Conservation (phyloP, 352 stramenopile species). For the Pythium apleroticum region DNA sequence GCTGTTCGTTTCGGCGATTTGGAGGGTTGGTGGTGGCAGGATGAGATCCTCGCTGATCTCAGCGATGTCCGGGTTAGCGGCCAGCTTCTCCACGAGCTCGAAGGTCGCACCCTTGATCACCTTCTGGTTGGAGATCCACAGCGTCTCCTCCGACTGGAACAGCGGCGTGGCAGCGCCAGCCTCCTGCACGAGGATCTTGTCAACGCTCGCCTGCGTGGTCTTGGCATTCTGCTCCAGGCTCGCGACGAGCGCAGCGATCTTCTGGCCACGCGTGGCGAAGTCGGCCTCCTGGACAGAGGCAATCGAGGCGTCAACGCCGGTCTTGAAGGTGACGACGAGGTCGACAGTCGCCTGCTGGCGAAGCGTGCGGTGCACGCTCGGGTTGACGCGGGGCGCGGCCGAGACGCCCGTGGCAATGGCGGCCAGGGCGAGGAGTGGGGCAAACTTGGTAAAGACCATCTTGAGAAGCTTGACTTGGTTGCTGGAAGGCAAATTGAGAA, state of each 20-base stretch:
- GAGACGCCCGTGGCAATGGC: no score
- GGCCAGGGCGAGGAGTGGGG: no score
- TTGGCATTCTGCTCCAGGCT: conserved; percentile 12
- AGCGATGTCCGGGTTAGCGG: conserved; percentile 8
- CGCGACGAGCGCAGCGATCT: conserved; percentile 13
- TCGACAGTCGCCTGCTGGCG: conserved; percentile 30
- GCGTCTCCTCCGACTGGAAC: conserved; percentile 17
- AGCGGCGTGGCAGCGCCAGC: not conserved
- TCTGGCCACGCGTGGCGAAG: conserved; percentile 19
- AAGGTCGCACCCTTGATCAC: conserved; percentile 26
- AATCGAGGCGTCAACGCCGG: conserved; percentile 5
- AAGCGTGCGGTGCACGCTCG: conserved; percentile 30
- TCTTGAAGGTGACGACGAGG: conserved; percentile 27
- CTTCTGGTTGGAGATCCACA: conserved; percentile 37
- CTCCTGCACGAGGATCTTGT: conserved; percentile 19
- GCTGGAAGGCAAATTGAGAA: no score
- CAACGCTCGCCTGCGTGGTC: conserved; percentile 5
- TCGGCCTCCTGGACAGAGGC: conserved; percentile 21
- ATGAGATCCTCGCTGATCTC: conserved; percentile 24
- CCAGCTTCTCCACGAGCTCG: conserved; percentile 31
- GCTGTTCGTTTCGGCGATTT: no score
- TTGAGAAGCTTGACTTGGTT: no score
- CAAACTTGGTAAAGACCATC: no score
- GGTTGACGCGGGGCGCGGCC: not conserved
- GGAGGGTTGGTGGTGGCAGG: conserved; percentile 14